Percentiles rank a stretch among this genome's conserved stretches.
phyloP scores from a whole-genome alignment of 2,329 filamentous ascomycete species.

The Colletotrichum camelliae region DNA sequence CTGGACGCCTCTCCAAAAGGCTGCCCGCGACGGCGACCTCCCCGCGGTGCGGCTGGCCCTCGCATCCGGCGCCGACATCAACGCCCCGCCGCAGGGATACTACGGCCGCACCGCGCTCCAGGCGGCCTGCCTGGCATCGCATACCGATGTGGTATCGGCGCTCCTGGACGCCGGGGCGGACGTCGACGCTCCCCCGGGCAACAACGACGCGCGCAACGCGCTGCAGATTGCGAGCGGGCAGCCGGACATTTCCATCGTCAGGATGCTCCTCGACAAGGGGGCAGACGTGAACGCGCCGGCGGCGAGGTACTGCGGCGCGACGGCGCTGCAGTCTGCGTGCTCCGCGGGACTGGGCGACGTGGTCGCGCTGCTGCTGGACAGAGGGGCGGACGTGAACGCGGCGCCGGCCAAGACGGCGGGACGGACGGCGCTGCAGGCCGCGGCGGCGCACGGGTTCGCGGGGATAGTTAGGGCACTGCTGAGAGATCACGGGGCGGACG shows the following conservation, averaged over 20 bases:
- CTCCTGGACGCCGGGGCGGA: constrained; percentile 36
- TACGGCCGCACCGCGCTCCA: constrained; percentile 42
- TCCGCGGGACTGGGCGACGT: constrained; percentile 30
- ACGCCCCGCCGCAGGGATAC: constrained; percentile 35
- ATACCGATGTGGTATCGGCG: constrained; percentile 28
- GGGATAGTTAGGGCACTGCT: constrained; percentile 19
- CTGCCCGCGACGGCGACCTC: constrained; percentile 35
- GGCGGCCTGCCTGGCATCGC: constrained; percentile 34
- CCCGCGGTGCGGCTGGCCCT: constrained; percentile 28
- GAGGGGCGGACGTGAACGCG: constrained; percentile 38
- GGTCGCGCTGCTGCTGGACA: constrained; percentile 30
- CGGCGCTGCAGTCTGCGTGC: constrained; percentile 42
- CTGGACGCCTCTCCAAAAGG: constrained; percentile 41
- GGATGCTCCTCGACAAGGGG: constrained; percentile 30
- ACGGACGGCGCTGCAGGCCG: constrained; percentile 28
- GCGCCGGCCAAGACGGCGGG: constrained; percentile 23
- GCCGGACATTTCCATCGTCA: constrained; percentile 28
- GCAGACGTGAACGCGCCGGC: constrained; percentile 33
- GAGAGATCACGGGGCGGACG: constrained; percentile 18
- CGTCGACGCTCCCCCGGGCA: constrained; percentile 36
- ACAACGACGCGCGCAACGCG: constrained; percentile 40
- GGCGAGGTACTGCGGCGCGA: constrained; percentile 39
- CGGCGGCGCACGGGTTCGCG: constrained; percentile 8
- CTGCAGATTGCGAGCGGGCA: constrained; percentile 40
- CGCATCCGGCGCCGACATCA: constrained; percentile 30